Base-by-base conservation (phyloP, 495 filamentous ascomycete species). In the Hypoxylon trugodes region DNA sequence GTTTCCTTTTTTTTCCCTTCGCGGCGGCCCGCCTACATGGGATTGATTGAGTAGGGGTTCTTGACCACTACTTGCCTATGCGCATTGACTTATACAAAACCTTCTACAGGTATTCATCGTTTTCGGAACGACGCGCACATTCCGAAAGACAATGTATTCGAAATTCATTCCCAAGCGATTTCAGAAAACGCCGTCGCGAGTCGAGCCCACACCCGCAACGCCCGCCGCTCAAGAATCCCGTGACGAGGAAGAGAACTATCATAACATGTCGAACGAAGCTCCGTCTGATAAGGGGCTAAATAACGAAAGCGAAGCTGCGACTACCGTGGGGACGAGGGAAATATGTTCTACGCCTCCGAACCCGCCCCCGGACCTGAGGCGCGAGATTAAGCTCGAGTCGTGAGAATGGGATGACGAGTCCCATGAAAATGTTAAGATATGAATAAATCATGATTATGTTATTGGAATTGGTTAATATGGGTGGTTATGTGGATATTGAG, bases 91-190 rank as follows among this genome's bases (percentile, higher is more conserved):
- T 18, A 6, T 21, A 26, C n/a, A n/a, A n/a, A n/a, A n/a, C n/a
- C 2, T 3, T 3, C 22, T 13, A 0, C 4, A 71, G 69, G 64
- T 68, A 0, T 79, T 77, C 30, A 26, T 80, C 28, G 75, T 79
- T 6, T 80, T 79, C 42, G 77, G 77, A 8, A 79, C 77, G 6
- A 80, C 76, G 4, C 61, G 73, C 1, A 75, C 61, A 19, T 76
- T 78, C 24, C 66, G 74, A 15, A 51, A 58, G 21, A 57, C 57
- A 0, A 52, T 71, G 28, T 64, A 66, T 32, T 35, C 37, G 5
- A 54, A 13, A 7, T 58, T 69, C 15, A 16, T 69, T 10, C 69
- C 66, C 10, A 58, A 45, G n/a, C 51, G 28, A 15, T 66, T 71
- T 50, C 59, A 63, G 19, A 51, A 30, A 15, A 32, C 43, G 3